Percentiles rank a stretch among this genome's conserved stretches.
Conservation (phyloP, 2,329 filamentous ascomycete genomes). For the Venturia pyrina region DNA sequence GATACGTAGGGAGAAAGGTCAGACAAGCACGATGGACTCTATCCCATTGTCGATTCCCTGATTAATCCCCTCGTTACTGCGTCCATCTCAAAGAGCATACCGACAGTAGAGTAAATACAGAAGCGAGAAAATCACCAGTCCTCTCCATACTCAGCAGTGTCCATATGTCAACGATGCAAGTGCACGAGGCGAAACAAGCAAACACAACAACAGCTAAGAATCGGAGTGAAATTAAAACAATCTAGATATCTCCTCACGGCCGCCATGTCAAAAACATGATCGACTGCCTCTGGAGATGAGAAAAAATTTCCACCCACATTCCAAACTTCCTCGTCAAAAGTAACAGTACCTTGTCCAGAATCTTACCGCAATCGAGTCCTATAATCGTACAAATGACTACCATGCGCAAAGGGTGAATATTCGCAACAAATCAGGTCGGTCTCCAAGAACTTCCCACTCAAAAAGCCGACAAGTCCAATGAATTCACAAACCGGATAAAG, state of each 20-base stretch:
- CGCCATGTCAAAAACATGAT: not conserved
- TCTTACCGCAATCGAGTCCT: not conserved
- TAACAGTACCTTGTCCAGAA: not conserved
- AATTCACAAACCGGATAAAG: not conserved
- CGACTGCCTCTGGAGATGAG: not conserved
- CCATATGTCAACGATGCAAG: no score
- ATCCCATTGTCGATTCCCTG: no score
- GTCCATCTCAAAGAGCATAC: no score
- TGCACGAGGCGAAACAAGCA: no score
- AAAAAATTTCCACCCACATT: not conserved
- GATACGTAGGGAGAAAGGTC: no score
- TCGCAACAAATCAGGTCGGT: not conserved
- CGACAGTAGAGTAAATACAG: no score
- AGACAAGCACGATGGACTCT: no score
- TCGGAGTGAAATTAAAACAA: not conserved
- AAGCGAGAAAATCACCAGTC: no score
- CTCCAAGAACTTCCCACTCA: not conserved
- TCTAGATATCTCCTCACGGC: not conserved
- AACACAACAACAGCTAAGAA: not conserved
- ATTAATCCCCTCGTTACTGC: no score
- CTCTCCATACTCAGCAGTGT: no score
- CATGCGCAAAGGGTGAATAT: conserved; percentile 2
- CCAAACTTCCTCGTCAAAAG: not conserved
- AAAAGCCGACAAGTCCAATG: not conserved
- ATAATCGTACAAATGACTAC: not conserved